Evolutionary conservation across 192 early-diverging fungal genomes (phyloP).

Genomic region (Backusella psychrophila): DNA sequence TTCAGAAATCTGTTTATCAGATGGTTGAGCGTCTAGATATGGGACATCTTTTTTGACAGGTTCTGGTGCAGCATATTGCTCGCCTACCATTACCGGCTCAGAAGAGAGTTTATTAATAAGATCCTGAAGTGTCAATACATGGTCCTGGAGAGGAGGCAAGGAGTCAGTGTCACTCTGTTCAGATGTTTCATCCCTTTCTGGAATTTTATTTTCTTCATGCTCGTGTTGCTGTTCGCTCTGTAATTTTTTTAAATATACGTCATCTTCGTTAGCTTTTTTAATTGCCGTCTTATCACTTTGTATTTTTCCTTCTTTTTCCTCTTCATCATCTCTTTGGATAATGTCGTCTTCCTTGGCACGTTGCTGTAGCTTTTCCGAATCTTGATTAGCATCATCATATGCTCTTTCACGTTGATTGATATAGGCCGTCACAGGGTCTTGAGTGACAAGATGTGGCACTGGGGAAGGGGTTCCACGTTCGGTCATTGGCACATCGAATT

Average conservation of each 20-base stretch:
- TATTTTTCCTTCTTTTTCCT: not conserved
- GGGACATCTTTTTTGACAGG: not conserved
- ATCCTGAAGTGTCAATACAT: not conserved
- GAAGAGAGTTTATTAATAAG: not conserved
- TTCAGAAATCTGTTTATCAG: not conserved
- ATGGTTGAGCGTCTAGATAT: not conserved
- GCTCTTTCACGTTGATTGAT: not conserved
- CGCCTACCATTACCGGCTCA: not conserved
- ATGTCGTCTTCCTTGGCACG: not conserved
- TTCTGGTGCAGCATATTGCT: not conserved
- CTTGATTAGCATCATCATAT: not conserved
- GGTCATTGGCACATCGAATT: not conserved
- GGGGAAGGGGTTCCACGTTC: not conserved
- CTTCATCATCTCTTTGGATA: not conserved
- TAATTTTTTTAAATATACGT: not conserved
- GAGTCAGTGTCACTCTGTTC: not conserved
- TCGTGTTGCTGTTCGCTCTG: not conserved
- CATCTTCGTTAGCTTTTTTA: not conserved
- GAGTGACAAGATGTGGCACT: not conserved
- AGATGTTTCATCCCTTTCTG: not conserved
- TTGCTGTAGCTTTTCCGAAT: not conserved
- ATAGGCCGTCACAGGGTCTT: not conserved
- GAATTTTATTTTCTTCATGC: not conserved
- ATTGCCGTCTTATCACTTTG: not conserved
- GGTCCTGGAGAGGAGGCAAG: not conserved